Percentiles rank a stretch among this genome's conserved stretches.
Conservation (phyloP, 2,329 filamentous ascomycete genomes). For the Scleromitrula shiraiana region DNA sequence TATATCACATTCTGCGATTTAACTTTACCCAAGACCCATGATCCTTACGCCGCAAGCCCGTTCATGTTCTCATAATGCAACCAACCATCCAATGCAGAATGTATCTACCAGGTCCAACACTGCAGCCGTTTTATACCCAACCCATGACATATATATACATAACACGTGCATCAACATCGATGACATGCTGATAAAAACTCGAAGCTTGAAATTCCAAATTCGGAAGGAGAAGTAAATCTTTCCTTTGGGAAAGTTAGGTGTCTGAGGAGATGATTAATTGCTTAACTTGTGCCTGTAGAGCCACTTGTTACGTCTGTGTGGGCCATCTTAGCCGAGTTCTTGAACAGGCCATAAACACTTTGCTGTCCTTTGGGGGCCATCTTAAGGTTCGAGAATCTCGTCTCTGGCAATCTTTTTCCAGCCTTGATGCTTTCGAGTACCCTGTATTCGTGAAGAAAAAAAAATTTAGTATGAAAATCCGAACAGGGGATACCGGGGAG, state of each 20-base stretch:
- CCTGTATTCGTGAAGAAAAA: conserved; percentile 38
- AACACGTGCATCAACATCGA: conserved; percentile 10
- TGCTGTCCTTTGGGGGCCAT: conserved; percentile 53
- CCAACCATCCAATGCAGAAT: conserved; percentile 11
- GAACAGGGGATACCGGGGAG: conserved; percentile 5
- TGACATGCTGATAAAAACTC: conserved; percentile 4
- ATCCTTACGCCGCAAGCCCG: not conserved
- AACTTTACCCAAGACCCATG: not conserved
- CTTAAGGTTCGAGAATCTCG: conserved; percentile 57
- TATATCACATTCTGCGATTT: no score
- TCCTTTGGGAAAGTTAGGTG: no score
- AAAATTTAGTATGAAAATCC: not conserved
- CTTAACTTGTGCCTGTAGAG: conserved; percentile 3
- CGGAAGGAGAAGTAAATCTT: no score
- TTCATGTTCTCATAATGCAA: conserved; percentile 10
- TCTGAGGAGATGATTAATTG: not conserved
- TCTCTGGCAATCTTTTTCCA: conserved; percentile 67
- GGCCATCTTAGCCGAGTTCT: conserved; percentile 15
- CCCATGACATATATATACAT: conserved; percentile 11
- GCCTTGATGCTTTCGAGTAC: conserved; percentile 75
- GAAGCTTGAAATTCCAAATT: no score
- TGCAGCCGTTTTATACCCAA: conserved; percentile 11
- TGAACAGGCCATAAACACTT: conserved; percentile 52
- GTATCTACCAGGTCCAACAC: conserved; percentile 4
- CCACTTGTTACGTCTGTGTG: conserved; percentile 6